Base-by-base conservation (phyloP, 2,329 filamentous ascomycete genomes). In the Diplodia mutila region DNA sequence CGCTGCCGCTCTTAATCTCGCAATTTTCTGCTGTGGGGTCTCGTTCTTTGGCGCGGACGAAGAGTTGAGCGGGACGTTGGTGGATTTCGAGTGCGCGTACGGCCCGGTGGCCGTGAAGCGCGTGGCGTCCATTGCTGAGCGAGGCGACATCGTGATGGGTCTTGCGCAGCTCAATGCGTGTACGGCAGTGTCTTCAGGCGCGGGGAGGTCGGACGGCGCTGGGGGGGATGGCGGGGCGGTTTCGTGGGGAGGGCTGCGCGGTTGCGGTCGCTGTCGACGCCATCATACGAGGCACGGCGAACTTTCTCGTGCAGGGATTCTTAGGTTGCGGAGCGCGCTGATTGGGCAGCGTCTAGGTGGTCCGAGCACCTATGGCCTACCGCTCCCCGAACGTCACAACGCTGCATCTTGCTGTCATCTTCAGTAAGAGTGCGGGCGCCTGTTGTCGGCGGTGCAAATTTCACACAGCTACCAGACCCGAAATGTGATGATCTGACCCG, bases 41-140 rank as follows among this genome's bases (percentile, higher is more conserved):
- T 86, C 84, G 72, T 80, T 79, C 67, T 79, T 75, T 34, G 80
- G 80, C 65, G 81, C 79, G 54, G 80, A 76, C 23, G 77, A 74
- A 68, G 78, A 77, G 67, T 76, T 75, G 69, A 82, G 78, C 65
- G 68, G 68, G 61, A 73, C 69, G 48, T 76, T 77, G 37, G 80
- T 78, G 48, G 77, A 75, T 77, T 91, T 91, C 72, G 88, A 87
- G 71, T 85, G 85, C 73, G 90, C 91, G 80, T 93, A 91, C 42
- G 89, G 89, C 69, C 85, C 87, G 21, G 88, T 90, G 29, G 88
- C 82, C 18, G 89, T 91, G 80, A 91, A 95, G 76, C 91, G 89
- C 74, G 92, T 95, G 72, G 92, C 91, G 78, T 94, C 91, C 73
- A 87, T 87, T 77, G 91, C 89, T 80, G 88, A 91, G 76, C 90